Base-by-base conservation (phyloP, 139 green algal genomes). In the Chlorella sp. region DNA sequence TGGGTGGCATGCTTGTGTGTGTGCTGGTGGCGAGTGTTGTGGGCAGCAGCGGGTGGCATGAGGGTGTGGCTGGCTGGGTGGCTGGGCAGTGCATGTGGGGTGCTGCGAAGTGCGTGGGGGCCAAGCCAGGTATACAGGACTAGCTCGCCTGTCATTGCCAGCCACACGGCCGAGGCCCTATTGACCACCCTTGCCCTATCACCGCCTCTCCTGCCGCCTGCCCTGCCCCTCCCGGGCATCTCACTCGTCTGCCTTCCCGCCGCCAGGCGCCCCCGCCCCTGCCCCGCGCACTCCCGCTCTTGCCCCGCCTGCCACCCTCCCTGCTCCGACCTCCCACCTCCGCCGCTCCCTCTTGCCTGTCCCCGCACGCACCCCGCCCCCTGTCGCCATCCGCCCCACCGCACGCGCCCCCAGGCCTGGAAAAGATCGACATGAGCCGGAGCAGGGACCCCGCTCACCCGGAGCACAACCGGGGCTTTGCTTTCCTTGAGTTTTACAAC, bases 401-500 rank as follows among this genome's bases (percentile, higher is more conserved):
- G 2, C 34, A 24, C 40, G 28, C n/a, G 32, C 69, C 40, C 40
- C 32, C 90, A 96, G 95, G 95, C 61, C 30, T 96, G 18, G 79
- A 94, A 81, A 86, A 89, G 26, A 78, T 97, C 30, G 94, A 97
- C 61, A 88, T 98, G 75, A 84, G 96, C 60, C 93, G 94, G 86
- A 93, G 94, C 86, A 94, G 92, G 83, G 95, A 97, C 22, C 83
- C 83, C 66, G 64, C 64, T 24, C 83, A 89, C 53, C 91, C 94
- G 19, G 92, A 94, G 34, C 79, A 90, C n/a, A 97, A 96, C 90
- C 92, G 97, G 12, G 97, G 97, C 87, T 99, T 99, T 91, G 95
- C 91, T 61, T 99, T 99, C 88, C 36, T 97, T 3, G 94, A 96
- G 61, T 98, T 98, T 89, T 98, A 99, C 94, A 99, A 99, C 92